A percentile compares a stretch with the other conserved stretches of the same genome.
phyloP scores from a whole-genome alignment of 2,329 filamentous ascomycete species.

The Colletotrichum tropicicola region DNA sequence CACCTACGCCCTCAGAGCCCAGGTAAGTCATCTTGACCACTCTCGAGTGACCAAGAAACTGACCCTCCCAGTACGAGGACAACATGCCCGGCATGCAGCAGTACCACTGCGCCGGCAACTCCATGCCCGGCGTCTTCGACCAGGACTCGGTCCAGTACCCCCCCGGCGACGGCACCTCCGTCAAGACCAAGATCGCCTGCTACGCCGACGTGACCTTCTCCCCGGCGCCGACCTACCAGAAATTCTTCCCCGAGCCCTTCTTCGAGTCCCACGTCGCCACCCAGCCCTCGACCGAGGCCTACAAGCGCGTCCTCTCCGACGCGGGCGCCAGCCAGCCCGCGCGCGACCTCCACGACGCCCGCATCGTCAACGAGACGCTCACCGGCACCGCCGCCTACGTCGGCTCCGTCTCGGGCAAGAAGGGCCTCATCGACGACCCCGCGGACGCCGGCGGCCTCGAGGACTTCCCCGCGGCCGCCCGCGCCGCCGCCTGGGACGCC shows the following conservation, averaged over 20 bases:
- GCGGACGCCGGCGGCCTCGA: constrained; percentile 44
- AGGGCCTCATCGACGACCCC: constrained; percentile 43
- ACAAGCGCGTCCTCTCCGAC: constrained; percentile 44
- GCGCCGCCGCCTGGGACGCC: constrained; percentile 40
- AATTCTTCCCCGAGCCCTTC: constrained; percentile 39
- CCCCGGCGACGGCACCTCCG: constrained; percentile 35
- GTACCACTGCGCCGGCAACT: constrained; percentile 44
- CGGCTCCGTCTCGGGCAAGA: constrained; percentile 39
- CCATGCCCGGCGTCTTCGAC: constrained; percentile 40
- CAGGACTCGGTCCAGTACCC: constrained; percentile 37
- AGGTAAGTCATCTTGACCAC: constrained; percentile 4
- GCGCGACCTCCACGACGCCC: constrained; percentile 42
- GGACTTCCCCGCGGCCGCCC: constrained; percentile 37
- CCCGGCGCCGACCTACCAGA: constrained; percentile 38
- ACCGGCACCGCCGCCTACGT: constrained; percentile 39
- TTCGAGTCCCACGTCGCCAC: constrained; percentile 41
- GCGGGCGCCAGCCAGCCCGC: constrained; percentile 40
- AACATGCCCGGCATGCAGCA: constrained; percentile 41
- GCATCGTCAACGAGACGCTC: constrained; percentile 42
- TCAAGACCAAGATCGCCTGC: constrained; percentile 38
- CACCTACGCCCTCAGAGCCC: constrained; percentile 37
- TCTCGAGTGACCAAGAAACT: background rate
- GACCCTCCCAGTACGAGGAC: constrained; percentile 38
- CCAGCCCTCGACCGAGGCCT: constrained; percentile 41
- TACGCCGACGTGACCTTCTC: constrained; percentile 40